A percentile compares a stretch with the other conserved stretches of the same genome.
Conservation (phyloP, 2,329 filamentous ascomycete species). For the Emergomyces orientalis region DNA sequence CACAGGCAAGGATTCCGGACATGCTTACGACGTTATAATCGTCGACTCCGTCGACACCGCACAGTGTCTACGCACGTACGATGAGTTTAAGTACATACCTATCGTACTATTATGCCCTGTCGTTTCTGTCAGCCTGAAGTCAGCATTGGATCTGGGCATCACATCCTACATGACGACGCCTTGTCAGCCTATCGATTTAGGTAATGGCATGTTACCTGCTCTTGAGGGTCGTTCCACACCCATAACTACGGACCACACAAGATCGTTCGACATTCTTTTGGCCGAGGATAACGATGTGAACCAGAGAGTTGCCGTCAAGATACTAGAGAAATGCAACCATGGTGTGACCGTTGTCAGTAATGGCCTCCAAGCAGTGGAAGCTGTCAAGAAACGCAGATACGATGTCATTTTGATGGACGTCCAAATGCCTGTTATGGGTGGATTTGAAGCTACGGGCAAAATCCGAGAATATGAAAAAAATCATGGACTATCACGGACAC, state of each 20-base stretch:
- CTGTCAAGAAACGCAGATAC: conserved; percentile 84
- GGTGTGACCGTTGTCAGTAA: conserved; percentile 73
- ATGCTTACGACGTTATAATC: conserved; percentile 87
- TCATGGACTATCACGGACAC: conserved; percentile 69
- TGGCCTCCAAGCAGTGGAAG: conserved; percentile 82
- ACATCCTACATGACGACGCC: conserved; percentile 99
- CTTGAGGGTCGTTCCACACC: conserved; percentile 88
- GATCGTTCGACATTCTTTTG: conserved; percentile 88
- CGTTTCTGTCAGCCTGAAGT: conserved; percentile 86
- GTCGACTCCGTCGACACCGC: conserved; percentile 91
- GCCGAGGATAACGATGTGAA: conserved; percentile 98
- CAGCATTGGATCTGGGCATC: conserved; percentile 86
- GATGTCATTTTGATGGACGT: conserved; percentile 99
- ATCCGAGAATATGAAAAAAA: conserved; percentile 90
- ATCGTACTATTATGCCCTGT: conserved; percentile 84
- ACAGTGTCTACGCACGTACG: conserved; percentile 71
- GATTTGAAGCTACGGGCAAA: conserved; percentile 93
- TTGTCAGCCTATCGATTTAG: conserved; percentile 84
- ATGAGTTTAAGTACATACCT: conserved; percentile 96
- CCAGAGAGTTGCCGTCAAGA: conserved; percentile 90
- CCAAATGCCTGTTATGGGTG: conserved; percentile 99
- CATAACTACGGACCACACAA: conserved; percentile 83
- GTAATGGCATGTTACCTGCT: conserved; percentile 91
- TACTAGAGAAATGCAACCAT: conserved; percentile 85
- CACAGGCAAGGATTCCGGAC: conserved; percentile 38